Conservation (phyloP, 345 rosid species). For the Populus ilicifolia region DNA sequence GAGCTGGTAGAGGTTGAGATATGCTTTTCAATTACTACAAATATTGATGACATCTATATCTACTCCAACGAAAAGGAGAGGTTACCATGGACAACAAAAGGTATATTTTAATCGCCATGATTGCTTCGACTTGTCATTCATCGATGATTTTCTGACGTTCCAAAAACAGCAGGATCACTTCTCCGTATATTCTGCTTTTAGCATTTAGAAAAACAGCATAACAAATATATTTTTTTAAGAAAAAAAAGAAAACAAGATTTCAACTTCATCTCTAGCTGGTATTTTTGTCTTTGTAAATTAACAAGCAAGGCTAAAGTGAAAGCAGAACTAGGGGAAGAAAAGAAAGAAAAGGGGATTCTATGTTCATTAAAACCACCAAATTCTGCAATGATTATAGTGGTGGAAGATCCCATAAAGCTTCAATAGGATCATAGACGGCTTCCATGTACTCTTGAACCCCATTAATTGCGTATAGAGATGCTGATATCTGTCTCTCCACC, state of each 20-base stretch:
- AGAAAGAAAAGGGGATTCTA: not conserved
- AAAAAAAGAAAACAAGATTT: not conserved
- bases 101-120: constrained; percentile 8
- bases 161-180: not conserved
- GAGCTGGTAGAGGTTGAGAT: constrained; percentile 5
- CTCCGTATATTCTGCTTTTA: constrained; percentile 4
- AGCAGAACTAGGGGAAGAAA: not conserved
- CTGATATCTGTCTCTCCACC: constrained; percentile 69
- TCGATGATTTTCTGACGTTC: constrained; percentile 5
- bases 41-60: not conserved
- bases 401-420: constrained; percentile 72
- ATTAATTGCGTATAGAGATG: constrained; percentile 61
- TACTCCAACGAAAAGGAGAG: not conserved
- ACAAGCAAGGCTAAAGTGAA: not conserved
- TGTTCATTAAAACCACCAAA: not conserved
- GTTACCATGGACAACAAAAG: not conserved
- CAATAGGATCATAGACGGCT: constrained; percentile 42
- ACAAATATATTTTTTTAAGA: not conserved
- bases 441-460: constrained; percentile 67
- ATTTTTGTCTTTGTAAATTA: not conserved
- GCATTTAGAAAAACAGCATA: not conserved
- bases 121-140: constrained; percentile 14
- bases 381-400: constrained; percentile 40
- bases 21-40: constrained; percentile 2
- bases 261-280: not conserved